Conservation (phyloP, 176 grass and related monocot genomes). For the Musa schizocarpa region DNA sequence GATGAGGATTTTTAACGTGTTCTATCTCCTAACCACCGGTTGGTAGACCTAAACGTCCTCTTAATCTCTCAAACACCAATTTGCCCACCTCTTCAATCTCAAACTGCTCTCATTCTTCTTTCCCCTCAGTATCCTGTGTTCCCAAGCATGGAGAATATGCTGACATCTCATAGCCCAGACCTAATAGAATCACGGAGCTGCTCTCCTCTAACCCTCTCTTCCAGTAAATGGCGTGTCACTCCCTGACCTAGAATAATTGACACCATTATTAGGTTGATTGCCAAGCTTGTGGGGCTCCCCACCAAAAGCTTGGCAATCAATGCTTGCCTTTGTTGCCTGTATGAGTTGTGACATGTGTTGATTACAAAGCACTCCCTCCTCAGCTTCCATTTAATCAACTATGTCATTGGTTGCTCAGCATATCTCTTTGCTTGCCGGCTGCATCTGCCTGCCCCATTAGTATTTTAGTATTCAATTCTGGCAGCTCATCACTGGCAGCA, state of each 20-base stretch:
- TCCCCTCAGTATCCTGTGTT: neutral
- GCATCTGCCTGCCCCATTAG: neutral
- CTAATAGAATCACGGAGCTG: neutral
- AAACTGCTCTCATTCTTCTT: neutral
- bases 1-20: slow-evolving; percentile 23
- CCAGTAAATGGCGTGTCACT: too few relatives aligned
- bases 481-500: slow-evolving; percentile 1
- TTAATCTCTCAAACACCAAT: slow-evolving; percentile 21
- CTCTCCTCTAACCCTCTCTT: neutral
- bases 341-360: slow-evolving; percentile 1
- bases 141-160: slow-evolving; percentile 3
- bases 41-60: slow-evolving; percentile 44
- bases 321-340: neutral
- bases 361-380: neutral
- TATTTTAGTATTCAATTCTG: neutral
- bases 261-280: neutral
- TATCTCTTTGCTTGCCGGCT: neutral
- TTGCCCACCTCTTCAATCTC: slow-evolving; percentile 4
- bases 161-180: neutral
- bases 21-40: slow-evolving; percentile 44
- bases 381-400: neutral
- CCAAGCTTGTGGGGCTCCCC: neutral
- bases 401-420: too few relatives aligned
- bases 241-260: neutral
- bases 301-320: neutral